These are phyloP conservation scores for Exophiala calicioides DNA, from an alignment of 2,329 filamentous ascomycete genomes.

Conservation along the genomic window DNA sequence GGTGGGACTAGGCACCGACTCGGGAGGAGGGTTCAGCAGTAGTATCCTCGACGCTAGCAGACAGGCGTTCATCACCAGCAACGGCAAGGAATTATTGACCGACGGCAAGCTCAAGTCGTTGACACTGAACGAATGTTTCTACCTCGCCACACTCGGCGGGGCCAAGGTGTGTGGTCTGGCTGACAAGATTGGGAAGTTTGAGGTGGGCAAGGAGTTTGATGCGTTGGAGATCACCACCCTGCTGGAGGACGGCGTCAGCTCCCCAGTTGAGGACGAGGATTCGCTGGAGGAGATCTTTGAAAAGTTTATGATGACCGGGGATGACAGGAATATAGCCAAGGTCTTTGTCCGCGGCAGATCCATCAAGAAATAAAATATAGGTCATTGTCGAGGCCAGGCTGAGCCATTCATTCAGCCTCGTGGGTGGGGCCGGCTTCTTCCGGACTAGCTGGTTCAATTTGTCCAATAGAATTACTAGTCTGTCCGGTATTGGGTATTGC, in stretches of 20 bases:
- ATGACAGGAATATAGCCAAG: slow-evolving; percentile 60
- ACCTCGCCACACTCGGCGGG: slow-evolving; percentile 38
- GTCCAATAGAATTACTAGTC: too few species aligned
- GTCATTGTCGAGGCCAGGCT: too few species aligned
- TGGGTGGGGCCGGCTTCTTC: too few species aligned
- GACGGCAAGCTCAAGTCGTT: slow-evolving; percentile 15
- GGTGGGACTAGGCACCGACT: slow-evolving; percentile 63
- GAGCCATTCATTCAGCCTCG: too few species aligned
- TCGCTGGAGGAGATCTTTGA: slow-evolving; percentile 53
- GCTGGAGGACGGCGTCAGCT: slow-evolving; percentile 47
- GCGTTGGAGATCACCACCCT: slow-evolving; percentile 55
- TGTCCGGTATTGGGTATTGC: too few species aligned
- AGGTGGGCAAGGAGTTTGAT: slow-evolving; percentile 63
- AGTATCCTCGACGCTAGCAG: slow-evolving; percentile 61
- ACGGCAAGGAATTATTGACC: slow-evolving; percentile 33
- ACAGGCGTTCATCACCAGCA: slow-evolving; percentile 52
- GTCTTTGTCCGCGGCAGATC: slow-evolving; percentile 56
- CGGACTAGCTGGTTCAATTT: too few species aligned
- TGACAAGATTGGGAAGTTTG: slow-evolving; percentile 57
- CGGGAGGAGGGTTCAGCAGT: slow-evolving; percentile 59
- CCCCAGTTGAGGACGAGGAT: slow-evolving; percentile 56
- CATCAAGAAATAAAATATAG: slow-evolving; percentile 16
- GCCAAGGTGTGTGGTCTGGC: slow-evolving; percentile 35
- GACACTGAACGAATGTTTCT: slow-evolving; percentile 49
- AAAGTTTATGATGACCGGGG: slow-evolving; percentile 67